Evolutionary conservation across 2,329 filamentous ascomycete genomes (phyloP).

Genomic region (Sarocladium brachiariae): DNA sequence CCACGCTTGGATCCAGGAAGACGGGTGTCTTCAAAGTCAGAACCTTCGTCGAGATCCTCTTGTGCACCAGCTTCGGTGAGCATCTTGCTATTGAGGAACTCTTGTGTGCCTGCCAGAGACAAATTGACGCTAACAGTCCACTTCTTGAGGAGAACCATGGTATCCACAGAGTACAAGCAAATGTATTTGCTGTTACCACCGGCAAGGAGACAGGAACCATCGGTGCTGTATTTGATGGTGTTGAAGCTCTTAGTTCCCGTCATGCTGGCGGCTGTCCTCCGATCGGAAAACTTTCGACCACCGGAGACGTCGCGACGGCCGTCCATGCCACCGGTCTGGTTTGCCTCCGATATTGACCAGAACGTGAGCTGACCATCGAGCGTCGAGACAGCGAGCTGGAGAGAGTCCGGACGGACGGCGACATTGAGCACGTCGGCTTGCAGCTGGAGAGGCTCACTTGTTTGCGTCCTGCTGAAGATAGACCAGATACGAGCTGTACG

Average conservation of each 20-base stretch:
- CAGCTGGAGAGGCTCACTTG: slow-evolving; percentile 86
- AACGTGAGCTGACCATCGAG: slow-evolving; percentile 92
- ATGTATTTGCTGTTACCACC: slow-evolving; percentile 98
- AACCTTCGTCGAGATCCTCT: slow-evolving; percentile 82
- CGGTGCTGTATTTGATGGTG: slow-evolving; percentile 83
- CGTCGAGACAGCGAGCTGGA: slow-evolving; percentile 85
- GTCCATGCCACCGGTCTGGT: slow-evolving; percentile 80
- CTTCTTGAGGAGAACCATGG: slow-evolving; percentile 86
- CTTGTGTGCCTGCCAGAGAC: slow-evolving; percentile 92
- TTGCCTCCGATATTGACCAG: slow-evolving; percentile 84
- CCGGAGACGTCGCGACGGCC: slow-evolving; percentile 89
- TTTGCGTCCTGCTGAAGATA: slow-evolving; percentile 89
- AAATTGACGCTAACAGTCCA: slow-evolving; percentile 94
- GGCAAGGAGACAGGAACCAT: slow-evolving; percentile 84
- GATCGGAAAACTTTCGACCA: slow-evolving; percentile 80
- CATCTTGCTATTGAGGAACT: slow-evolving; percentile 88
- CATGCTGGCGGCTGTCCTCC: slow-evolving; percentile 84
- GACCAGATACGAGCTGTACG: slow-evolving; percentile 93
- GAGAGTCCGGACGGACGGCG: slow-evolving; percentile 80
- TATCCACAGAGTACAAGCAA: slow-evolving; percentile 90
- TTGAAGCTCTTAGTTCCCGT: slow-evolving; percentile 86
- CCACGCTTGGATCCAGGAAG: slow-evolving; percentile 84
- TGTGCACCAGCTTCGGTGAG: slow-evolving; percentile 85
- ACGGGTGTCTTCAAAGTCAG: slow-evolving; percentile 75
- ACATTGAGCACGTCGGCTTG: slow-evolving; percentile 86